A percentile compares a stretch with the other conserved stretches of the same genome.
These are phyloP conservation scores for Chaetomium globosum DNA, from an alignment of 2,329 filamentous ascomycete species.

Conservation along the genomic window DNA sequence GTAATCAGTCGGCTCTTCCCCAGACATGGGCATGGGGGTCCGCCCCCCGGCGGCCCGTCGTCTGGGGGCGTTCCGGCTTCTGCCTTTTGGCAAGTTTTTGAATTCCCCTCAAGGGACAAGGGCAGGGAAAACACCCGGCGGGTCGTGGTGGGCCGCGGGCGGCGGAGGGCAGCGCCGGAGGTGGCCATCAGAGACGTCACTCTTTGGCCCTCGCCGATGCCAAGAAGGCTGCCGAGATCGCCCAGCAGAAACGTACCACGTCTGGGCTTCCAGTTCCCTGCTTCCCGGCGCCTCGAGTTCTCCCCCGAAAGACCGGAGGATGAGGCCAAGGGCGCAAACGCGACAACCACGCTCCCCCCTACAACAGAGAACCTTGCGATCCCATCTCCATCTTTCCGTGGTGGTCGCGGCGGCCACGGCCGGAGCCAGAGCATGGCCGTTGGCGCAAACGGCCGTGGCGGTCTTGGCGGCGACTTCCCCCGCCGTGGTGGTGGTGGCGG, in stretches of 20 bases:
- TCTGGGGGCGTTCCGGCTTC: slow-evolving; percentile 85
- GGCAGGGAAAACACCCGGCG: slow-evolving; percentile 69
- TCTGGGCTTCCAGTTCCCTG: slow-evolving; percentile 94
- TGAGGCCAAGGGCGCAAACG: slow-evolving; percentile 47
- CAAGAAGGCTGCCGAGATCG: slow-evolving; percentile 94
- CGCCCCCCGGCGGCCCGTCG: slow-evolving; percentile 83
- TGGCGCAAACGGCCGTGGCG: slow-evolving; percentile 68
- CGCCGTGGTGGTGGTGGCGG: slow-evolving; percentile 78
- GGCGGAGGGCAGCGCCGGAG: slow-evolving; percentile 65
- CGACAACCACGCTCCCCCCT: slow-evolving; percentile 27
- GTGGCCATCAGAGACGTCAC: slow-evolving; percentile 90
- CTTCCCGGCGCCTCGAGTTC: slow-evolving; percentile 66
- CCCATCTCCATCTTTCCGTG: slow-evolving; percentile 51
- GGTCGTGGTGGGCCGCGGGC: slow-evolving; percentile 74
- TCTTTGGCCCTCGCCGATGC: slow-evolving; percentile 93
- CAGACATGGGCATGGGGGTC: slow-evolving; percentile 66
- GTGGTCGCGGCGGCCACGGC: slow-evolving; percentile 63
- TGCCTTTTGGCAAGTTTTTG: slow-evolving; percentile 81
- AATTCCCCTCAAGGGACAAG: slow-evolving; percentile 61
- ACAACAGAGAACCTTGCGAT: slow-evolving; percentile 46
- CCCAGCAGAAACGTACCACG: slow-evolving; percentile 93
- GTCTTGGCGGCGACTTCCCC: slow-evolving; percentile 64
- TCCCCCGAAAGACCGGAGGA: slow-evolving; percentile 61
- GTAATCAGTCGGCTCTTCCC: slow-evolving; percentile 98
- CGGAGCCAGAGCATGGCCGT: slow-evolving; percentile 92